Percentiles rank a stretch among this genome's conserved stretches.
phyloP scores from a whole-genome alignment of 2,329 filamentous ascomycete species.

The Hypoxylon sp. region DNA sequence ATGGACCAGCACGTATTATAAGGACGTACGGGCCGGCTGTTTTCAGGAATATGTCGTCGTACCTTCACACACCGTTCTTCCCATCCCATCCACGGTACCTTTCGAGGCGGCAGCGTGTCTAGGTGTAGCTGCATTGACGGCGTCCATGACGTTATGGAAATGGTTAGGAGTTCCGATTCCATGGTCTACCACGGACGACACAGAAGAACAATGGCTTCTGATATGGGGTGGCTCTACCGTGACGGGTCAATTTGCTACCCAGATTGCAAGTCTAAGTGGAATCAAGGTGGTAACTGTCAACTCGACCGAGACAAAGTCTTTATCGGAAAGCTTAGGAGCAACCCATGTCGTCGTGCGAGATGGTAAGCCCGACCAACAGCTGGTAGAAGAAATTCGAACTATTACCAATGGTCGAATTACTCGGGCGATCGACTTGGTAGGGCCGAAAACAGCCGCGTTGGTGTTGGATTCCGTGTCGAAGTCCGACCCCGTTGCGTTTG shows the following conservation, averaged over 20 bases:
- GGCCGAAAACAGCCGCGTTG: slow-evolving; percentile 50
- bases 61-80: slow-evolving; percentile 56
- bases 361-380: slow-evolving; percentile 49
- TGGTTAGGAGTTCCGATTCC: slow-evolving; percentile 53
- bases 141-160: slow-evolving; percentile 57
- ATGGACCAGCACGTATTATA: slow-evolving; percentile 57
- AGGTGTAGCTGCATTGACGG: slow-evolving; percentile 56
- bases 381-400: slow-evolving; percentile 50
- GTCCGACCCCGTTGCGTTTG: slow-evolving; percentile 45
- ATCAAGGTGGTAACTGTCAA: slow-evolving; percentile 54
- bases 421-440: slow-evolving; percentile 55
- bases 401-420: slow-evolving; percentile 48
- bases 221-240: slow-evolving; percentile 58
- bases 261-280: slow-evolving; percentile 52
- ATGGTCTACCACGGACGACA: slow-evolving; percentile 23
- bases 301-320: slow-evolving; percentile 48
- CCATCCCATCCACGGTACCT: slow-evolving; percentile 50
- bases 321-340: slow-evolving; percentile 51
- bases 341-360: slow-evolving; percentile 51
- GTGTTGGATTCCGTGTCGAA: slow-evolving; percentile 48
- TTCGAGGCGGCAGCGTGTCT: slow-evolving; percentile 54
- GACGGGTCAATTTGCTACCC: slow-evolving; percentile 56
- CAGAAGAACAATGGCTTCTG: slow-evolving; percentile 47
- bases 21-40: slow-evolving; percentile 56
- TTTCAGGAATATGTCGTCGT: slow-evolving; percentile 58